Base-by-base conservation (phyloP, 176 grass and related monocot species). In the Phyllostachys edulis region DNA sequence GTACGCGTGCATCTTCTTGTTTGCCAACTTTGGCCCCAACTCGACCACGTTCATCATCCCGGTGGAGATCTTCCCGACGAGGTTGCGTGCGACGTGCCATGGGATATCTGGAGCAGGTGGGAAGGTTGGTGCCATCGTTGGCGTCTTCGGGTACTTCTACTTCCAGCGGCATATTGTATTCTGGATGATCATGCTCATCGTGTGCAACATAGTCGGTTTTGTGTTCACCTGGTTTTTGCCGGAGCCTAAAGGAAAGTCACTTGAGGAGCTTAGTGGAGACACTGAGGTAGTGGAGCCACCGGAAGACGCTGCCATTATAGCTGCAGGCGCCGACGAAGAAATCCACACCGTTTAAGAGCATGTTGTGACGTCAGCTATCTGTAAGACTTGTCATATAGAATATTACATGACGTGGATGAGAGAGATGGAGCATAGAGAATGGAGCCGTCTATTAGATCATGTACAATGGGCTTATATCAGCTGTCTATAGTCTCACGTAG, bases 11-110 rank as follows among this genome's bases (percentile, higher is more conserved):
- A 86, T 50, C 4, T 41, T 86, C 41, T 73, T 86, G 21, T 72
- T 79, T 27, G 8, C 84, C 54, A 86, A 86, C 41, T 86, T 86
- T 3, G 84, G 84, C 5, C 84, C 75, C 2, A 86, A 86, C 56
- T 50, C 27, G 4, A 86, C 84, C 5, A 86, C 84, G 2, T 79
- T 86, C 76, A 49, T 86, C 29, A 14, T 79, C 6, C 75, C 76
- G 0, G 76, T 27, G 7, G 75, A 86, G 55, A 86, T 86, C 14
- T 86, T 86, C 75, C 84, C 75, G 0, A 49, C 84, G 0, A 12
- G 84, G 40, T 8, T 86, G 32, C 65, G 84, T 21, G 71, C 75
- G 4, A 86, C 84, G 44, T 79, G 75, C 66, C 84, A 86, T n/a
- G 76, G 76, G 0, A 79, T 86, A 26, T 79, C 84, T 5, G 75